Evolutionary conservation across 2,329 filamentous ascomycete species (phyloP).

Genomic region (Zopfia rhizophila): DNA sequence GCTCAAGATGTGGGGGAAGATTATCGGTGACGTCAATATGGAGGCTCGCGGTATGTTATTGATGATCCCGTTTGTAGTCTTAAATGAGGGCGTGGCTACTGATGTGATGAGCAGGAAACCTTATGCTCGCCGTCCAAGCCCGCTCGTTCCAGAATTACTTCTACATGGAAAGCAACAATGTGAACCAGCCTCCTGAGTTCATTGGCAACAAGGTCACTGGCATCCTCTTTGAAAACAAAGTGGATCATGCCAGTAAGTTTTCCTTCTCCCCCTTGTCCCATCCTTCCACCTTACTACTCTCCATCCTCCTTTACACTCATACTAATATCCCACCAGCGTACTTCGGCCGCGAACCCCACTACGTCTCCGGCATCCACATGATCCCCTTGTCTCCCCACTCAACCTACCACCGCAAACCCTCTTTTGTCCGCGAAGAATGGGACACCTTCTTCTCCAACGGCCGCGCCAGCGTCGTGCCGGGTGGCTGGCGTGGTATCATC

Average conservation of each 20-base stretch:
- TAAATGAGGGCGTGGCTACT: not conserved
- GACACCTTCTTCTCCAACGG: constrained; percentile 77
- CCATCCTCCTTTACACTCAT: constrained; percentile 58
- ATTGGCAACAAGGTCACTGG: constrained; percentile 78
- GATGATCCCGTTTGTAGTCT: not conserved
- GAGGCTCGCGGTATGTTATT: constrained; percentile 68
- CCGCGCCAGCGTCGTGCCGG: constrained; percentile 70
- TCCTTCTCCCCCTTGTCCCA: constrained; percentile 76
- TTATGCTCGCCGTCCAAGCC: constrained; percentile 83
- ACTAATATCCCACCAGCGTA: constrained; percentile 62
- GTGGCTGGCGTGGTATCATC: constrained; percentile 87
- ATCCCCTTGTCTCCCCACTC: constrained; percentile 77
- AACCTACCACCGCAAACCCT: constrained; percentile 70
- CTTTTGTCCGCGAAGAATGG: constrained; percentile 77
- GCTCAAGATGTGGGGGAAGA: constrained; percentile 92
- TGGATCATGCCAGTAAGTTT: constrained; percentile 92
- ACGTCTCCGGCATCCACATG: constrained; percentile 84
- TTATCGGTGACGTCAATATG: constrained; percentile 79
- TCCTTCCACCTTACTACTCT: constrained; percentile 74
- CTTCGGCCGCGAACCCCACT: constrained; percentile 74
- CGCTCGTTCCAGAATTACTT: constrained; percentile 84
- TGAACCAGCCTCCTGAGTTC: constrained; percentile 77
- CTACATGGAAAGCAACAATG: constrained; percentile 77
- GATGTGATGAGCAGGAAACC: constrained; percentile 64
- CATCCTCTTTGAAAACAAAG: constrained; percentile 91